These are phyloP conservation scores for Diutina ranongensis DNA, from an alignment of 1,139 yeast species.

Conservation along the genomic window DNA sequence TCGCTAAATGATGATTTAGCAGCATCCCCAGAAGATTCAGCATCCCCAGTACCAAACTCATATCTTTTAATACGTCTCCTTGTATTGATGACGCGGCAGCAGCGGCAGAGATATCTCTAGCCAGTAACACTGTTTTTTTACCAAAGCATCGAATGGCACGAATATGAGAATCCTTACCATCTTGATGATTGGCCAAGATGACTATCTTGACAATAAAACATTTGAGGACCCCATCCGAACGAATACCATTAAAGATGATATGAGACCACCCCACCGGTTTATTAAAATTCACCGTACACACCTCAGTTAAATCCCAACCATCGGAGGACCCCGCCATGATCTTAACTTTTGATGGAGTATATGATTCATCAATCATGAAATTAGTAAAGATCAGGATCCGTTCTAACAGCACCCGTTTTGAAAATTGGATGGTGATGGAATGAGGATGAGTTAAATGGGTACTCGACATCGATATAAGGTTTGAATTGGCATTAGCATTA, in stretches of 20 bases:
- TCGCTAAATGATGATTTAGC: constrained; percentile 1
- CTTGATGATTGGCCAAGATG: constrained; percentile 80
- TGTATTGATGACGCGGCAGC: background rate
- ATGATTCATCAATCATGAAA: constrained; percentile 69
- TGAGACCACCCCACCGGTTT: constrained; percentile 87
- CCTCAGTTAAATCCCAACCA: constrained; percentile 67
- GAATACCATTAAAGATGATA: constrained; percentile 49
- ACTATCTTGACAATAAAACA: constrained; percentile 62
- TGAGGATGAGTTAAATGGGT: constrained; percentile 66
- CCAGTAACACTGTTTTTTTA: constrained; percentile 8
- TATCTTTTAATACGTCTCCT: background rate
- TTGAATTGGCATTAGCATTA: constrained; percentile 13
- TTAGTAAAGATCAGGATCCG: constrained; percentile 63
- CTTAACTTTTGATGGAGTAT: constrained; percentile 70
- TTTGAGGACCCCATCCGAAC: constrained; percentile 51
- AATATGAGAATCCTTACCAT: constrained; percentile 91
- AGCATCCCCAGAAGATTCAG: background rate
- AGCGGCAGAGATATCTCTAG: constrained; percentile 1
- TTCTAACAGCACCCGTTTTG: constrained; percentile 63
- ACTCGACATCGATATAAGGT: constrained; percentile 19
- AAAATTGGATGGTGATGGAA: constrained; percentile 65
- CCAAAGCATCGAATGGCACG: constrained; percentile 49
- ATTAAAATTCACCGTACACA: constrained; percentile 49
- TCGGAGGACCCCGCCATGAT: constrained; percentile 75
- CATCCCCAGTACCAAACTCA: background rate